Base-by-base conservation (phyloP, 805 yeast species). In the Saturnispora sanitii region DNA sequence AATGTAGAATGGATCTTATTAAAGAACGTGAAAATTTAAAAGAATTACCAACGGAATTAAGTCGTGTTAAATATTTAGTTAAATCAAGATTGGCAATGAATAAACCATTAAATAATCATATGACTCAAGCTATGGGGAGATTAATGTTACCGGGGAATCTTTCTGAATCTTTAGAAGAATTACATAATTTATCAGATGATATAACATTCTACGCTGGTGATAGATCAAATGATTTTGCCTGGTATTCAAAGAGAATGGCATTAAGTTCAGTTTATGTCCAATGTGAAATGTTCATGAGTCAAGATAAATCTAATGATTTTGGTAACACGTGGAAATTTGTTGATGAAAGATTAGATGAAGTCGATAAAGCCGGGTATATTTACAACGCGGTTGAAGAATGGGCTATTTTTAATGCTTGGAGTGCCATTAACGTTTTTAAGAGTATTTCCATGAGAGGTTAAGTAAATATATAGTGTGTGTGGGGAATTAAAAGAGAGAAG, bases 221-320 rank as follows among this genome's bases (percentile, higher is more conserved):
- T 55, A 54, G 60, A 40, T 73, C 92, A 17, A 77, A 77, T 48
- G 95, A 86, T 58, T 79, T 82, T 56, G 81, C 85, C 3, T 90
- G 98, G 98, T 90, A 90, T 59, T 67, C 94, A n/a, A 83, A 87
- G 55, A 68, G 98, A 48, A 64, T 81, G 13, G 71, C 82, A 7
- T 56, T 90, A 13, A 71, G 83, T 19, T 68, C 82, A 2, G 71
- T 82, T 2, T 85, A 83, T 57, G 82, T 82, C 2, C 73, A 80
- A 29, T 64, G 82, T 30, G 96, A 90, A 58, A 62, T 85, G 46
- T 85, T 74, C 63, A 82, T 81, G 92, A 65, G 84, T 33, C 79
- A 73, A 49, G 96, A 90, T 58, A 66, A 65, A 18, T 77, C 90
- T 17, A 52, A 55, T 2, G 70, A 62, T 23, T 81, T 65, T 51